Conservation (phyloP, 352 stramenopile genomes). For the Globisporangium irregulare region DNA sequence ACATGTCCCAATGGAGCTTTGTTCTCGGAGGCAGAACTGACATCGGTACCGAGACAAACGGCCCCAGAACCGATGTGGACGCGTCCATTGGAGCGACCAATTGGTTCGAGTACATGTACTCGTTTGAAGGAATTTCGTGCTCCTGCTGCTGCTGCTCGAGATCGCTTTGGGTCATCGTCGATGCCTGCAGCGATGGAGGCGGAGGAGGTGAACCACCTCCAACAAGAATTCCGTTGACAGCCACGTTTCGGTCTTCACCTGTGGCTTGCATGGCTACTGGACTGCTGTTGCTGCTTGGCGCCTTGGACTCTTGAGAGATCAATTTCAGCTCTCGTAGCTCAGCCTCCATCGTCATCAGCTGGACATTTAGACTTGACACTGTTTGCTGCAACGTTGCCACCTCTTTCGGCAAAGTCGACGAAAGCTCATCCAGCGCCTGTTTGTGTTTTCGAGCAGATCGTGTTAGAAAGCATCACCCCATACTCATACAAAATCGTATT, state of each 20-base stretch:
- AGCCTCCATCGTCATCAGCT: constrained; percentile 42
- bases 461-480: neutral
- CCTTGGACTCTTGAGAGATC: constrained; percentile 19
- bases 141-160: constrained; percentile 11
- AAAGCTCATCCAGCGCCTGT: constrained; percentile 39
- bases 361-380: constrained; percentile 36
- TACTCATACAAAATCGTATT: neutral
- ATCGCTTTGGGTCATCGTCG: constrained; percentile 10
- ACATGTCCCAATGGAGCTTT: constrained; percentile 88
- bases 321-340: constrained; percentile 43
- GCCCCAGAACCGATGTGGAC: constrained; percentile 53
- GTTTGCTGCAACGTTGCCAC: constrained; percentile 42
- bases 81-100: constrained; percentile 30
- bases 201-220: constrained; percentile 18
- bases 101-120: constrained; percentile 37
- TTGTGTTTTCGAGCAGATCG: neutral
- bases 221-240: neutral
- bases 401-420: constrained; percentile 30
- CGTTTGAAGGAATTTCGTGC: constrained; percentile 24
- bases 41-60: constrained; percentile 83
- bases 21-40: constrained; percentile 79
- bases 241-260: neutral
- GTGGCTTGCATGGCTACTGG: neutral
- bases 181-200: constrained; percentile 28
- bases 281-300: neutral